Evolutionary conservation across 129 eudicot species (phyloP).

Genomic region (Flaveria bidentis): DNA sequence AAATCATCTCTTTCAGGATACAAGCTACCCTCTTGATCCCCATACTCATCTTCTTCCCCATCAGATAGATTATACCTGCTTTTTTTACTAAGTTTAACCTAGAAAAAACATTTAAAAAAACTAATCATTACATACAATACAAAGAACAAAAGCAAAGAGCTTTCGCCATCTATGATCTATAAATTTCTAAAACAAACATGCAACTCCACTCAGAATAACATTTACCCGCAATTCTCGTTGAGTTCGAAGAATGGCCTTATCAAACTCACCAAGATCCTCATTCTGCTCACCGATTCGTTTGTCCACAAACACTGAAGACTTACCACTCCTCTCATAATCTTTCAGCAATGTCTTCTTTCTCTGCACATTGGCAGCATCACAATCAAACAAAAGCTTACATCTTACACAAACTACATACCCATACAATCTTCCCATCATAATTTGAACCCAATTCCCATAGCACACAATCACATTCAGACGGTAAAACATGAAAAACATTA

Average conservation of each 20-base stretch:
- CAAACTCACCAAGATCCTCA: conserved; percentile 90
- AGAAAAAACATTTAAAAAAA: conserved; percentile 7
- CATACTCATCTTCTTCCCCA: conserved; percentile 90
- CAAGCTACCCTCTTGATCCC: conserved; percentile 38
- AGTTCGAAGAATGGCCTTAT: conserved; percentile 80
- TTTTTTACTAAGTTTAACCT: conserved; percentile 71
- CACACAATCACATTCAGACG: background rate
- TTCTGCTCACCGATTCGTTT: conserved; percentile 88
- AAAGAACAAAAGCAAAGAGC: too few relatives aligned
- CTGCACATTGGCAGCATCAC: conserved; percentile 48
- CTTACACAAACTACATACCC: background rate
- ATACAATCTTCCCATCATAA: background rate
- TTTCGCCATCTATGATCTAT: background rate
- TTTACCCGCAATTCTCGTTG: conserved; percentile 89
- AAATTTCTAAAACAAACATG: background rate
- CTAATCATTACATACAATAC: background rate
- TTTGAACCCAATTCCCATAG: background rate
- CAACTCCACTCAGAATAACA: background rate
- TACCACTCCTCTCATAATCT: conserved; percentile 80
- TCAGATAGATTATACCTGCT: conserved; percentile 84
- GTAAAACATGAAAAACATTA: background rate
- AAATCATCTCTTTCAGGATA: conserved; percentile 76
- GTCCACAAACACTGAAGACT: conserved; percentile 83
- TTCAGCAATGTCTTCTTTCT: conserved; percentile 82
- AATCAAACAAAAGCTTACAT: conserved; percentile 6